Conservation (phyloP, 2,329 filamentous ascomycete genomes). For the Scytalidium lignicola region DNA sequence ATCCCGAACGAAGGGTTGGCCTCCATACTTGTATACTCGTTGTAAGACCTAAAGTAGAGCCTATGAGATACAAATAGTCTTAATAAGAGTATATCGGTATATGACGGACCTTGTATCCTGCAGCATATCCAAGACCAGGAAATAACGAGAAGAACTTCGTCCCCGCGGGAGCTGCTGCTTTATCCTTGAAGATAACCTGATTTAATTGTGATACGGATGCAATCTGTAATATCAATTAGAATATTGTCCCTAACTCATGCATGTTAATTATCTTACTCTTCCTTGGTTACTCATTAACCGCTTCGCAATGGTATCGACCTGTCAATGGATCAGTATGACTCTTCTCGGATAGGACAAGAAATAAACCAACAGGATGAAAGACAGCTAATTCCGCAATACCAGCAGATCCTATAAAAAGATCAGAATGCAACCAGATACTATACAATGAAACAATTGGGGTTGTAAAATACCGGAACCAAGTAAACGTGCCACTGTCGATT, state of each 20-base stretch:
- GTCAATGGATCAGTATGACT: slow-evolving; percentile 24
- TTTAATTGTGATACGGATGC: slow-evolving; percentile 64
- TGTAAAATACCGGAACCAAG: slow-evolving; percentile 74
- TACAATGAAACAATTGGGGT: slow-evolving; percentile 1
- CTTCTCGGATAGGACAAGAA: slow-evolving; percentile 5
- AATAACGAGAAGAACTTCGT: slow-evolving; percentile 93
- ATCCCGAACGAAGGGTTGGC: slow-evolving; percentile 91
- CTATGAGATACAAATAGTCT: not conserved
- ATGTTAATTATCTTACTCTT: slow-evolving; percentile 44
- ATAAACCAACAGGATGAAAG: slow-evolving; percentile 79
- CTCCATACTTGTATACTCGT: slow-evolving; percentile 97
- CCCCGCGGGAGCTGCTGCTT: slow-evolving; percentile 63
- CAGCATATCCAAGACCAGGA: slow-evolving; percentile 93
- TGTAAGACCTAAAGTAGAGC: slow-evolving; percentile 63
- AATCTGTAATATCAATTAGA: slow-evolving; percentile 41
- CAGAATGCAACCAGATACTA: not conserved
- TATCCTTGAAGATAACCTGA: slow-evolving; percentile 89
- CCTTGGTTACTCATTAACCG: slow-evolving; percentile 98
- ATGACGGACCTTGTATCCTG: slow-evolving; percentile 77
- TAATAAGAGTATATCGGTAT: not conserved
- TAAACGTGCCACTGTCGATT: slow-evolving; percentile 83
- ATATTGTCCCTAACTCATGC: slow-evolving; percentile 10
- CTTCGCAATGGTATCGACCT: slow-evolving; percentile 98
- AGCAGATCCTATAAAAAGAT: slow-evolving; percentile 62
- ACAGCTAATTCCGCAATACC: slow-evolving; percentile 90